Evolutionary conservation across 2,329 filamentous ascomycete genomes (phyloP), one percentile per base, ranked within the genome.

Genomic region (Aureobasidium pullulans): DNA sequence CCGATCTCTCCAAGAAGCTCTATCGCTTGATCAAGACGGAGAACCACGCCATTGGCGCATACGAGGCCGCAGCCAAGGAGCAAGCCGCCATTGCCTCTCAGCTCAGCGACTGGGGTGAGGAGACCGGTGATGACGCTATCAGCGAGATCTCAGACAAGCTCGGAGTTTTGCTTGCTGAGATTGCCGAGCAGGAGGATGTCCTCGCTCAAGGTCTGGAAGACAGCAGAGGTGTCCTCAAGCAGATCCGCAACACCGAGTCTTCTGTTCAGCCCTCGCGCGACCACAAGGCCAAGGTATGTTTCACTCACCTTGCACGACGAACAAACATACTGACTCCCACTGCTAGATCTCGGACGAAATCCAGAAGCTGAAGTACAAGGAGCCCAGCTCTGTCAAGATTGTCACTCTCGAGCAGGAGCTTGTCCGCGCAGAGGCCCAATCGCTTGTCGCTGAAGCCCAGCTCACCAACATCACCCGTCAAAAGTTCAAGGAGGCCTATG

Each of bases 141-240:
- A 90, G 85, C 56, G 94, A 97, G 71, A 83, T 99, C 66, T 91
- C 89, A 61, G 94, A 97, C 81, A 99, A 99, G 81, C 81, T 99
- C 56, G 94, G 91, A 54, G 93, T 97, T 40, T 79, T 99, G 67
- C 79, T 99, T 62, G 88, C 89, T 23, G 94, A 97, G 78, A 84
- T 99, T 62, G 94, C 91, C 56, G 91, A 96, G 75, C 91, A 96
- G 74, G 94, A 99, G 73, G 92, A 96, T 66, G 71, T 81, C 47
- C 97, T 92, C 73, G 90, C 92, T 4, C 87, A 93, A 73, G 86
- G 86, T 50, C 74, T 99, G 59, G 94, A 99, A 72, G 91, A 96
- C 63, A 90, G 88, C 65, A 84, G 94, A 50, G 81, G 79, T 36
- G 76, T 90, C 28, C 79, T 99, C 72, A 99, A 99, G 82, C 83